Percentiles rank a stretch among this genome's conserved stretches.
phyloP scores from a whole-genome alignment of 257 asterid genomes.

The Capsicum pubescens region DNA sequence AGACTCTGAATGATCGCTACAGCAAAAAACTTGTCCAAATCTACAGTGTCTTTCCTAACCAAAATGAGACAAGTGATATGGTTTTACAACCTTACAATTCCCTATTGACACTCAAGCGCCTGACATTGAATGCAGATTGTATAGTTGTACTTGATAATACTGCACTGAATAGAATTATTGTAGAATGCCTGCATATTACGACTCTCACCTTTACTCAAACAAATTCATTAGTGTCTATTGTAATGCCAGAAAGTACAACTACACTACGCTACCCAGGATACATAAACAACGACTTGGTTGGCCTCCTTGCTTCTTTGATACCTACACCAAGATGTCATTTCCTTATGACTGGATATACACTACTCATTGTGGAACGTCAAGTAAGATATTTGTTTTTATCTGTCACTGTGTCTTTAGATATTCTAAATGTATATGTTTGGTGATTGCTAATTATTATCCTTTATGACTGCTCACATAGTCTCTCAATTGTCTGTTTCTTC shows the following conservation, averaged over 20 bases:
- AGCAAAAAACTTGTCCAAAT: slow-evolving; percentile 98
- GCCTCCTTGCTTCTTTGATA: slow-evolving; percentile 97
- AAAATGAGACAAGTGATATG: slow-evolving; percentile 97
- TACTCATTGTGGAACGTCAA: slow-evolving; percentile 98
- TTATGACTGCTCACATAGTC: not conserved
- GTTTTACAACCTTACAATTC: slow-evolving; percentile 99
- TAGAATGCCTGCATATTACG: slow-evolving; percentile 89
- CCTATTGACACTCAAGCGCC: slow-evolving; percentile 89
- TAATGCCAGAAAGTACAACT: slow-evolving; percentile 99
- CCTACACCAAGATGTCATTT: slow-evolving; percentile 99
- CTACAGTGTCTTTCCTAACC: slow-evolving; percentile 98
- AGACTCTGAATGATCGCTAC: slow-evolving; percentile 93
- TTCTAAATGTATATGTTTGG: not conserved
- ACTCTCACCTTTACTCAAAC: slow-evolving; percentile 97
- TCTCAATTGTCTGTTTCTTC: not conserved
- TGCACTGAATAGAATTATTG: slow-evolving; percentile 93
- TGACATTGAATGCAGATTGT: slow-evolving; percentile 95
- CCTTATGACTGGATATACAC: slow-evolving; percentile 98
- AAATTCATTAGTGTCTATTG: slow-evolving; percentile 96
- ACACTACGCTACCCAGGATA: slow-evolving; percentile 97
- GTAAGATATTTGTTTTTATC: slow-evolving; percentile 48
- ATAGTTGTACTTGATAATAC: slow-evolving; percentile 99
- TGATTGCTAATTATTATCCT: not conserved
- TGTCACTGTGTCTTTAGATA: not conserved
- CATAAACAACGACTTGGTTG: slow-evolving; percentile 99